These are phyloP conservation scores for Colletotrichum acutatum DNA, from an alignment of 2,329 filamentous ascomycete genomes.

Conservation along the genomic window DNA sequence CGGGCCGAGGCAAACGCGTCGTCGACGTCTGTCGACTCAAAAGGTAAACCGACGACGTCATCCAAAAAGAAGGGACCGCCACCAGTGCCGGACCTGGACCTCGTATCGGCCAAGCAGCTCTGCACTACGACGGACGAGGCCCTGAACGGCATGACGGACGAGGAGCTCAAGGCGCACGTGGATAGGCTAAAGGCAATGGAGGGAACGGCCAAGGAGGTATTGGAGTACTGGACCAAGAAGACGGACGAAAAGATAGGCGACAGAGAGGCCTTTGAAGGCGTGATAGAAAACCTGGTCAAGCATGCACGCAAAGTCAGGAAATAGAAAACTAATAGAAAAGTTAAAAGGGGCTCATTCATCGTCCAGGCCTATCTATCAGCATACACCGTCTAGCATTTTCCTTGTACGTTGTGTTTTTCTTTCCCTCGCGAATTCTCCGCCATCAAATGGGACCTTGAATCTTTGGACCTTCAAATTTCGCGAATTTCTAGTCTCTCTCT, in stretches of 20 bases:
- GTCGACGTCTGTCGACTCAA: constrained; percentile 68
- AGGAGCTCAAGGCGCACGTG: constrained; percentile 80
- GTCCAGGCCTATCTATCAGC: constrained; percentile 34
- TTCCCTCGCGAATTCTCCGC: constrained; percentile 10
- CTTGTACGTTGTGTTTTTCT: constrained; percentile 13
- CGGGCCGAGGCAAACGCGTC: constrained; percentile 63
- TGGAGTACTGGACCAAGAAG: constrained; percentile 89
- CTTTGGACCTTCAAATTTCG: not conserved
- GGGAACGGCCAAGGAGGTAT: constrained; percentile 76
- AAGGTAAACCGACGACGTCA: constrained; percentile 60
- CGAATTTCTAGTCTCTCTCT: constrained; percentile 1
- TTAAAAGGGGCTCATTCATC: constrained; percentile 17
- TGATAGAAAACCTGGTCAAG: constrained; percentile 96
- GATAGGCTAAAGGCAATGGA: constrained; percentile 75
- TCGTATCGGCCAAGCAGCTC: constrained; percentile 80
- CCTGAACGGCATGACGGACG: constrained; percentile 79
- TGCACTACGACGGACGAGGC: constrained; percentile 89
- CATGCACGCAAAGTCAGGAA: constrained; percentile 88
- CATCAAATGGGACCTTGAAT: constrained; percentile 8
- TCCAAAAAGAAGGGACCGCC: constrained; percentile 67
- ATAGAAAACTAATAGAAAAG: constrained; percentile 50
- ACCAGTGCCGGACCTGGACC: constrained; percentile 79
- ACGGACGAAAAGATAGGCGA: constrained; percentile 90
- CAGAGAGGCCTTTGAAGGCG: constrained; percentile 92
- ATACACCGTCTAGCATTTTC: constrained; percentile 28